These are phyloP conservation scores for Mycena metata DNA, from an alignment of 768 basidiomycete species.

Conservation along the genomic window DNA sequence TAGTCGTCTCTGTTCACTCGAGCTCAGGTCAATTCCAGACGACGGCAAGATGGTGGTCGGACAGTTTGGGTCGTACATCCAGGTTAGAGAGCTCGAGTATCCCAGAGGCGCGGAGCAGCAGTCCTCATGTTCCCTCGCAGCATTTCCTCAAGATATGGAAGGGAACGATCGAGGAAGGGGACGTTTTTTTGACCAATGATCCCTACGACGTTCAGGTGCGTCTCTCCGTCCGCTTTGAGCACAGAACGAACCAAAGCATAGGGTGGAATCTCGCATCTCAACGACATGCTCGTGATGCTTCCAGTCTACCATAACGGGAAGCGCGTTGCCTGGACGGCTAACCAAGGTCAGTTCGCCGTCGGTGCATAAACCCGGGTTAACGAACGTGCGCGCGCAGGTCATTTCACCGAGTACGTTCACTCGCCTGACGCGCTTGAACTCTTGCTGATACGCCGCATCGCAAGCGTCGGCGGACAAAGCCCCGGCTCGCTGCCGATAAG, in stretches of 20 bases:
- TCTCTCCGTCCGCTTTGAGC: background rate
- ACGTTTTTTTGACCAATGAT: conserved; percentile 47
- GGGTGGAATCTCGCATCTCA: conserved; percentile 48
- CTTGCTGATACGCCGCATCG: background rate
- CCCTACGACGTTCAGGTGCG: conserved; percentile 41
- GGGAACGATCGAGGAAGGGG: conserved; percentile 47
- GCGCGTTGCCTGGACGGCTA: conserved; percentile 47
- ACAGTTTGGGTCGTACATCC: conserved; percentile 49
- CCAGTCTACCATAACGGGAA: conserved; percentile 46
- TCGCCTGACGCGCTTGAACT: background rate
- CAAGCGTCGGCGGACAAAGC: conserved; percentile 36
- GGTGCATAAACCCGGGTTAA: too few relatives aligned
- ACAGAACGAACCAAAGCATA: conserved; percentile 1
- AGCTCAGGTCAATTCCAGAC: conserved; percentile 20
- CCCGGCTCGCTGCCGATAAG: conserved; percentile 34
- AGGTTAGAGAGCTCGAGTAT: conserved; percentile 28
- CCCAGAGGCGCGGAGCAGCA: background rate
- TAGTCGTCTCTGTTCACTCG: too few relatives aligned
- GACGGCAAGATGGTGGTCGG: conserved; percentile 48
- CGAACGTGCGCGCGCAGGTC: conserved; percentile 17
- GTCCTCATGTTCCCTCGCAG: conserved; percentile 18
- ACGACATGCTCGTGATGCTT: conserved; percentile 47
- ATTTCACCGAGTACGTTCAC: conserved; percentile 43
- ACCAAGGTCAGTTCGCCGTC: conserved; percentile 20
- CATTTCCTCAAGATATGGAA: conserved; percentile 46